phyloP scores from a whole-genome alignment of 306 rosid species.

The Cucurbita maxima region DNA sequence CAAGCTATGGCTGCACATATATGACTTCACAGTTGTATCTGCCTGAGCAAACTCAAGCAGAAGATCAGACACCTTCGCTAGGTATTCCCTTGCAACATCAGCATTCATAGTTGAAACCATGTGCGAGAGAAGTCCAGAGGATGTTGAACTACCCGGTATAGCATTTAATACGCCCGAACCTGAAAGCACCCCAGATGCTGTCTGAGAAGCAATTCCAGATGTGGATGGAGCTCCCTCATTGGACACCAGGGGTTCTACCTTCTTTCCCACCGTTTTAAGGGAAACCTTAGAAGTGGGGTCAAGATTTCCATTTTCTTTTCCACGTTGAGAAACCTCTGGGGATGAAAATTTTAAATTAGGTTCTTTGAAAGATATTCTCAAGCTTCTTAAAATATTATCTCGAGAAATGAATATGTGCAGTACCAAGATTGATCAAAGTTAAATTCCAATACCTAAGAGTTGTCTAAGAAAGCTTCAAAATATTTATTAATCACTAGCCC shows the following conservation, averaged over 20 bases:
- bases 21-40: conserved; percentile 82
- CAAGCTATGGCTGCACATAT: conserved; percentile 96
- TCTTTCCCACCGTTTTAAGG: conserved; percentile 51
- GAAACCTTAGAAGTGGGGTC: conserved; percentile 61
- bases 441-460: neutral
- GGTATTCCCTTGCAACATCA: conserved; percentile 88
- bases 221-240: conserved; percentile 75
- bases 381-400: neutral
- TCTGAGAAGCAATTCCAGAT: conserved; percentile 87
- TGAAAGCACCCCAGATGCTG: conserved; percentile 93
- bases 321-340: conserved; percentile 90
- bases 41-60: conserved; percentile 96
- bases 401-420: neutral
- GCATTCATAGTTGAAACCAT: conserved; percentile 87
- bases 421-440: neutral
- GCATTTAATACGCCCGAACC: conserved; percentile 99
- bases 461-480: neutral
- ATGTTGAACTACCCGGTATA: conserved; percentile 95
- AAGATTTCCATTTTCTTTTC: conserved; percentile 74
- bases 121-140: conserved; percentile 92
- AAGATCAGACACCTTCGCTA: conserved; percentile 97
- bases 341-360: conserved; percentile 15
- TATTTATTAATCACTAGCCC: neutral
- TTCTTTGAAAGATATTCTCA: neutral
- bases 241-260: conserved; percentile 46